phyloP scores from a whole-genome alignment of 257 asterid species.

The Forsythia viridissima region DNA sequence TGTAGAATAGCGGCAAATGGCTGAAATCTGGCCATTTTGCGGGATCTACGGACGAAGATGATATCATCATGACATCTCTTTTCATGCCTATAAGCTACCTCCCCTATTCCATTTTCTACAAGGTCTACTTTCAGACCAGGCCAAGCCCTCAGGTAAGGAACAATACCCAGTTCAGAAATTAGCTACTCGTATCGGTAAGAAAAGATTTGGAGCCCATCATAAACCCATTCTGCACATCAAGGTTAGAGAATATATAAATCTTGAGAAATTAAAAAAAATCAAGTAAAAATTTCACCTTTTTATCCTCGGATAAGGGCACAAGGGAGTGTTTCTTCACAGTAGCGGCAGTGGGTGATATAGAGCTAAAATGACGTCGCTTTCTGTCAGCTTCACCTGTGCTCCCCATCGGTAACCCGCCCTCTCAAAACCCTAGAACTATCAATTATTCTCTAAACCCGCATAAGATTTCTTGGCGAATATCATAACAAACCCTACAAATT shows the following conservation, averaged over 20 bases:
- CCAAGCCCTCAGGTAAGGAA: neutral
- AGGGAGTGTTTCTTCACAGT: constrained; percentile 60
- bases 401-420: constrained; percentile 58
- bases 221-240: neutral
- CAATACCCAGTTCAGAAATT: neutral
- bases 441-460: constrained; percentile 26
- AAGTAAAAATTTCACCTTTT: constrained; percentile 49
- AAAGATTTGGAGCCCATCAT: neutral
- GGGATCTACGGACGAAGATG: neutral
- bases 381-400: constrained; percentile 84
- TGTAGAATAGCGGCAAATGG: neutral
- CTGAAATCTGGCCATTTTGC: neutral
- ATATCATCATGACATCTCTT: neutral
- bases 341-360: constrained; percentile 69
- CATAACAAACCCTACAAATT: constrained; percentile 14
- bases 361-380: constrained; percentile 71
- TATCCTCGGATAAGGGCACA: constrained; percentile 70
- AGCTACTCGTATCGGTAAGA: neutral
- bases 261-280: neutral
- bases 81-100: neutral
- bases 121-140: neutral
- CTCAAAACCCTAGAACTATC: constrained; percentile 47
- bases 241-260: neutral
- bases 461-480: constrained; percentile 17
- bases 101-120: neutral